These are phyloP conservation scores for Claviceps citrina DNA, from an alignment of 2,329 filamentous ascomycete genomes.

Conservation along the genomic window DNA sequence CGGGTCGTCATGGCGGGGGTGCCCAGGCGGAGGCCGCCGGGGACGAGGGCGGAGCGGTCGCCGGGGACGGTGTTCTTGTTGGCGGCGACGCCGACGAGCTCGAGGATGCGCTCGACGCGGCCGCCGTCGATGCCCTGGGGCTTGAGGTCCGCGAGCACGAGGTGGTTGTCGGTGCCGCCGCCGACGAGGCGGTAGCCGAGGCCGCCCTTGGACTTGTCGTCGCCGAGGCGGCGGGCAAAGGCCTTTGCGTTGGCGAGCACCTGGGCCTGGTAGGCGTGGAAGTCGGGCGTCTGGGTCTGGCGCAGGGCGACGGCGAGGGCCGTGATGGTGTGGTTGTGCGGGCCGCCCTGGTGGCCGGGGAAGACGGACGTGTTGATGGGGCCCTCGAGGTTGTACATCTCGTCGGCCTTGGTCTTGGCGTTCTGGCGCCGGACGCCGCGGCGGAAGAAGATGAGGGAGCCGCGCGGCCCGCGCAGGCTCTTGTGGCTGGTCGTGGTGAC, in stretches of 20 bases:
- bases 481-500: conserved; percentile 98
- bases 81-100: conserved; percentile 86
- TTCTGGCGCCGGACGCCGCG: conserved; percentile 76
- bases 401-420: conserved; percentile 71
- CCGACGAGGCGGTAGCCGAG: conserved; percentile 81
- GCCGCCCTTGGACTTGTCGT: conserved; percentile 56
- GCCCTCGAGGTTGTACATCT: conserved; percentile 76
- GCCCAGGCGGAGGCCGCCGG: too few relatives aligned
- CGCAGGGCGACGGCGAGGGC: conserved; percentile 87
- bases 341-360: conserved; percentile 92
- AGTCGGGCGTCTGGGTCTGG: conserved; percentile 78
- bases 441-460: conserved; percentile 97
- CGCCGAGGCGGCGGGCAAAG: conserved; percentile 53
- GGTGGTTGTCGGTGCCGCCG: conserved; percentile 93
- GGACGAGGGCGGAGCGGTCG: conserved; percentile 83
- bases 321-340: conserved; percentile 98
- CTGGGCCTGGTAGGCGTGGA: conserved; percentile 81
- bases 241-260: conserved; percentile 86
- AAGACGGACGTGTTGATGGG: conserved; percentile 96
- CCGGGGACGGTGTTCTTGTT: conserved; percentile 99
- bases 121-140: conserved; percentile 75
- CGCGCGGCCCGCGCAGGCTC: conserved; percentile 83
- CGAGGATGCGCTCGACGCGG: conserved; percentile 76
- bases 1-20: too few relatives aligned
- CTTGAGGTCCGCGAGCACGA: conserved; percentile 85